Percentiles rank a stretch among this genome's conserved stretches.
Conservation (phyloP, 768 basidiomycete genomes). For the Russula vinacea region DNA sequence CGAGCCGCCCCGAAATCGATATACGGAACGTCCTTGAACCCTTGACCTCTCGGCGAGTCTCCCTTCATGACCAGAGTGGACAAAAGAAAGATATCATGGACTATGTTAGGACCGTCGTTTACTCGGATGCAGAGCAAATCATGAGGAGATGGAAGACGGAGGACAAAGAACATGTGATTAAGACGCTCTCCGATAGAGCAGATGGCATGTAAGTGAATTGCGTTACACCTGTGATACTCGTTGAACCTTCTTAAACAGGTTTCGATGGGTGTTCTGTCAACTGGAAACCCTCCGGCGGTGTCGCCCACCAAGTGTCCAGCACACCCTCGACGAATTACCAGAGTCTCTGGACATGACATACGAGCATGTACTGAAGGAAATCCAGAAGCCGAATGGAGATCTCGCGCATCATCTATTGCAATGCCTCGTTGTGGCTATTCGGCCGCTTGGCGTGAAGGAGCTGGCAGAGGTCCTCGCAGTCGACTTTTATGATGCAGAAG, state of each 20-base stretch:
- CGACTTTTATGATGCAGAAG: not conserved
- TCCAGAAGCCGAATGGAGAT: not conserved
- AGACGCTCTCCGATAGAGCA: not conserved
- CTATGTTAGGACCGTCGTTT: not conserved
- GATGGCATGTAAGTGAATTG: not conserved
- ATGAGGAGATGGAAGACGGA: not conserved
- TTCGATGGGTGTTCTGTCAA: not conserved
- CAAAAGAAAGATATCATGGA: not conserved
- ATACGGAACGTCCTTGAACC: not conserved
- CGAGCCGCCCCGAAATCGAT: not conserved
- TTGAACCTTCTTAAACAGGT: not conserved
- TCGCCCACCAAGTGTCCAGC: not conserved
- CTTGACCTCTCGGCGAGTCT: not conserved
- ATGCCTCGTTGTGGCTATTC: not conserved
- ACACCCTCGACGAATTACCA: not conserved
- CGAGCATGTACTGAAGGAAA: not conserved
- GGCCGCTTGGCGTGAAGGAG: not conserved
- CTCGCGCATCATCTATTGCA: not conserved
- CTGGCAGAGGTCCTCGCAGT: not conserved
- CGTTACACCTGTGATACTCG: too few species aligned
- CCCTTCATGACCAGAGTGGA: not conserved
- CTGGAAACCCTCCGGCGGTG: not conserved
- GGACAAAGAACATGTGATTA: not conserved
- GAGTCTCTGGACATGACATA: not conserved
- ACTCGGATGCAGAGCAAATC: not conserved